Conservation (phyloP, 768 basidiomycete species). For the Mycena chlorophos region DNA sequence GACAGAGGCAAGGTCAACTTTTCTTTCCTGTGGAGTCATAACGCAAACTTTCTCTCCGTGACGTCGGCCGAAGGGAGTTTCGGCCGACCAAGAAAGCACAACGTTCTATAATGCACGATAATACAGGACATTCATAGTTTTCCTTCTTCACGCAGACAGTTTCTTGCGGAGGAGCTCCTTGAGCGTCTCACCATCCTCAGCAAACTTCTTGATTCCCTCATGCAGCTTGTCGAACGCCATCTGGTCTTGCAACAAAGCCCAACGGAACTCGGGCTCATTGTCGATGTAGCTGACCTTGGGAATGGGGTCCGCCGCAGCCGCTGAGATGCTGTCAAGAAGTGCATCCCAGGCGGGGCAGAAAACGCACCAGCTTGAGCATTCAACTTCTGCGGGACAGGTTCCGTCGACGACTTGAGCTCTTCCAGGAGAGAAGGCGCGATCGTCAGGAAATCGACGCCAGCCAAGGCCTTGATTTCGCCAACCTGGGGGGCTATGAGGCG, state of each 20-base stretch:
- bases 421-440: slow-evolving; percentile 90
- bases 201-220: slow-evolving; percentile 98
- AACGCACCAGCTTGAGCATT: slow-evolving; percentile 59
- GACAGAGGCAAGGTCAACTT: slow-evolving; percentile 6
- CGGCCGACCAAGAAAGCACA: slow-evolving; percentile 4
- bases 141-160: slow-evolving; percentile 47
- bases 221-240: slow-evolving; percentile 99
- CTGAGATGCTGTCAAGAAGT: slow-evolving; percentile 30
- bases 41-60: neutral
- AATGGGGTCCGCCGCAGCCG: slow-evolving; percentile 59
- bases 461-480: slow-evolving; percentile 92
- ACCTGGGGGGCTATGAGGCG: slow-evolving; percentile 41
- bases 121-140: neutral
- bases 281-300: slow-evolving; percentile 83
- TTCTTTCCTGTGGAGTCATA: slow-evolving; percentile 7
- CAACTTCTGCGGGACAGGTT: slow-evolving; percentile 82
- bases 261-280: slow-evolving; percentile 96
- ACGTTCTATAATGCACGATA: neutral
- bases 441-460: slow-evolving; percentile 97
- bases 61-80: neutral
- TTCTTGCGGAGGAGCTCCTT: slow-evolving; percentile 78
- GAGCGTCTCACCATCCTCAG: slow-evolving; percentile 89
- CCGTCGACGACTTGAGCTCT: slow-evolving; percentile 83
- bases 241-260: slow-evolving; percentile 85
- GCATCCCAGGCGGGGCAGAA: slow-evolving; percentile 7